Base-by-base conservation (phyloP, 495 filamentous ascomycete species). In the Aspergillus cavernicola region DNA sequence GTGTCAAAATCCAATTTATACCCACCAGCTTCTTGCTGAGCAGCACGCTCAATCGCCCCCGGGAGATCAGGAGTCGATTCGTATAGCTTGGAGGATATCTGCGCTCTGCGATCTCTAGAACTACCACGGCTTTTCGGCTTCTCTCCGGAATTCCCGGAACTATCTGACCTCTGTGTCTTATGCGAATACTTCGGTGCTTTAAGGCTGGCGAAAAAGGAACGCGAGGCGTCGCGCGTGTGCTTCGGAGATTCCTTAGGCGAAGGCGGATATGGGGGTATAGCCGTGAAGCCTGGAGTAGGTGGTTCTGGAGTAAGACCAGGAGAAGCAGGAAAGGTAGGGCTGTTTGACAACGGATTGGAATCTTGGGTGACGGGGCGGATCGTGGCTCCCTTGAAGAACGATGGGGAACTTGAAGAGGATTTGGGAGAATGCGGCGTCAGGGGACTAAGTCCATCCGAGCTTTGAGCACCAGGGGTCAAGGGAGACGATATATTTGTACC, bases 151-250 rank as follows among this genome's bases (percentile, higher is more conserved):
- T 70, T 61, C 2, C 60, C 62, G 1, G 74, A 75, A 47, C 70
- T 62, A 42, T 77, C 72, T 35, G 71, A 77, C 31, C 64, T 61
- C 24, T 70, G 70, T 36, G 68, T 37, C 33, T 61, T 66, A 24
- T 76, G 75, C 0, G 80, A 82, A 9, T 78, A 76, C 45, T 79
- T 83, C 0, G 80, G 74, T 19, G 78, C 77, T 52, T 79, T 79
- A 50, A 81, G 65, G 44, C 73, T 82, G 19, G 78, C 70, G 52
- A 85, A 85, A 38, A 84, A 80, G 2, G 78, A 78, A 48, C 70
- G 77, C 7, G 80, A 82, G 5, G 71, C 64, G 50, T 82, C 80
- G 50, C 79, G 72, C n/a, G 65, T 59, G 50, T 79, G 80, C 56
- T 74, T 80, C 2, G 72, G 62, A 15, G 70, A 67, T 10, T 71